phyloP scores from a whole-genome alignment of 179 eudicot species.

The Nepenthes alata region DNA sequence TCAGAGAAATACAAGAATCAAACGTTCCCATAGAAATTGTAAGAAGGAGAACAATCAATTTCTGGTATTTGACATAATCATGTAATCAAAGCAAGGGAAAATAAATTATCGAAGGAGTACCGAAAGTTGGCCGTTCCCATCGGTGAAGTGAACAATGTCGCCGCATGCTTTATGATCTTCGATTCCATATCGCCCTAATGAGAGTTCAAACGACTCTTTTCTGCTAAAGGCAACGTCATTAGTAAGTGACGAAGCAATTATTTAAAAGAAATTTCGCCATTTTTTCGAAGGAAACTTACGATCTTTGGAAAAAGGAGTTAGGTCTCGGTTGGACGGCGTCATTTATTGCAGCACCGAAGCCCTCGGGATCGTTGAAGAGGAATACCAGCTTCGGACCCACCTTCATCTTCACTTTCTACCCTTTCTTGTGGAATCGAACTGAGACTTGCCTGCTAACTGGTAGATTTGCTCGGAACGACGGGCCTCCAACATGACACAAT shows the following conservation, averaged over 20 bases:
- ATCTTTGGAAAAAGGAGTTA: conserved; percentile 21
- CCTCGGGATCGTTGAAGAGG: conserved; percentile 37
- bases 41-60: too few relatives aligned
- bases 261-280: background rate
- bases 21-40: too few relatives aligned
- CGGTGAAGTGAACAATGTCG: conserved; percentile 36
- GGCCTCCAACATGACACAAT: too few relatives aligned
- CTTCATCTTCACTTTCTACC: conserved; percentile 28
- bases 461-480: too few relatives aligned
- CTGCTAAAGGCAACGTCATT: conserved; percentile 13
- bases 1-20: too few relatives aligned
- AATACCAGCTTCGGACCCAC: conserved; percentile 43
- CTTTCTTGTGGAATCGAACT: too few relatives aligned
- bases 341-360: conserved; percentile 31
- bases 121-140: conserved; percentile 21
- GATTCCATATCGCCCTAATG: conserved; percentile 52
- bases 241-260: background rate
- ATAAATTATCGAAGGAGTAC: background rate
- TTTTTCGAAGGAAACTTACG: conserved; percentile 16
- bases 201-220: conserved; percentile 39
- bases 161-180: conserved; percentile 43
- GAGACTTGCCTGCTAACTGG: too few relatives aligned
- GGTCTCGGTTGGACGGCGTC: conserved; percentile 42
- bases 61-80: too few relatives aligned
- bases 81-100: too few relatives aligned